phyloP scores from a whole-genome alignment of 73 alveolate species.

The Effrenium voratum region DNA sequence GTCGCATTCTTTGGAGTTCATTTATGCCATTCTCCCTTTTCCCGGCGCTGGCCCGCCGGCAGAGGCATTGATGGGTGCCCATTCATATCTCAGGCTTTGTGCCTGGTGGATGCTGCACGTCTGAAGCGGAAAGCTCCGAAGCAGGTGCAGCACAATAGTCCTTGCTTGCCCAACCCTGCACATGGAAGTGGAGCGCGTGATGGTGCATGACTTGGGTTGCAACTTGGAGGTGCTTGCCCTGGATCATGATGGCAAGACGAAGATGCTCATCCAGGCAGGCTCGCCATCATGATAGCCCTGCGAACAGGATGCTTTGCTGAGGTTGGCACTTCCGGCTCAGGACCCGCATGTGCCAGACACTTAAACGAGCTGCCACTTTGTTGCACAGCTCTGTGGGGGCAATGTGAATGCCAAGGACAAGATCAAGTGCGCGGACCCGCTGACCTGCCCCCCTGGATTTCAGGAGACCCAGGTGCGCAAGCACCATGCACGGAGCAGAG shows the following conservation, averaged over 20 bases:
- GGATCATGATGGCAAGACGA: slow-evolving; percentile 80
- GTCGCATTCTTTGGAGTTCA: neutral
- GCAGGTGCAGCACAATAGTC: slow-evolving; percentile 8
- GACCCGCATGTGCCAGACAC: slow-evolving; percentile 7
- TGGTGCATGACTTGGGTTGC: no score
- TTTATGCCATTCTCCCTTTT: neutral
- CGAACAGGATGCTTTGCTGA: neutral
- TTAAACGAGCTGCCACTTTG: no score
- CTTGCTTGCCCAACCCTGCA: neutral
- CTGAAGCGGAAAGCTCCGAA: slow-evolving; percentile 51
- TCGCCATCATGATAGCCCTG: neutral
- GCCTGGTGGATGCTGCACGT: slow-evolving; percentile 53
- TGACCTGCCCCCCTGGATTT: slow-evolving; percentile 76
- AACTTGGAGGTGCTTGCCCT: slow-evolving; percentile 58
- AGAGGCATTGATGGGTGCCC: neutral
- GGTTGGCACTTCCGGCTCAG: slow-evolving; percentile 16
- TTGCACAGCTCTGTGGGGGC: no score
- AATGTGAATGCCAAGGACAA: slow-evolving; percentile 61
- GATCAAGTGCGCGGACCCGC: slow-evolving; percentile 75
- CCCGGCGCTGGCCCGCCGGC: neutral
- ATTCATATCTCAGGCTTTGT: neutral
- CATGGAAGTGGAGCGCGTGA: no score
- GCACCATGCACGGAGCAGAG: no score
- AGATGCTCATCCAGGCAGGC: slow-evolving; percentile 71
- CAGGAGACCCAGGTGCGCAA: slow-evolving; percentile 51